A percentile compares a stretch with the other conserved stretches of the same genome.
phyloP scores from a whole-genome alignment of 345 rosid species.

The Lagerstroemia speciosa region DNA sequence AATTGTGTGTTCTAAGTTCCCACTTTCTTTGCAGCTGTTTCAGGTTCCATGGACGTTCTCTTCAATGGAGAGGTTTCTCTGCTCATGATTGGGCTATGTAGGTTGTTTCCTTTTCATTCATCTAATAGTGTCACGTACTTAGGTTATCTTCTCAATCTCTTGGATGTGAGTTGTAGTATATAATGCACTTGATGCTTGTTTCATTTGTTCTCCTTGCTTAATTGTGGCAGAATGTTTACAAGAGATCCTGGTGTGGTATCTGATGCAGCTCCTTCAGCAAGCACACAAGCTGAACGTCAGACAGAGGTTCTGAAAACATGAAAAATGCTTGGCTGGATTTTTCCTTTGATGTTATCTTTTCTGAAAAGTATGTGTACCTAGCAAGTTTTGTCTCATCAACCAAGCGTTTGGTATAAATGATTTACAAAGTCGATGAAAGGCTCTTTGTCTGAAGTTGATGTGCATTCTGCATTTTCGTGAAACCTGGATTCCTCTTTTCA shows the following conservation, averaged over 20 bases:
- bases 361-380: not conserved
- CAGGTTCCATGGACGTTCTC: constrained; percentile 18
- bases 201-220: constrained; percentile 7
- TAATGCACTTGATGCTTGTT: not conserved
- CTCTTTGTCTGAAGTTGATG: not conserved
- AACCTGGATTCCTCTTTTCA: not conserved
- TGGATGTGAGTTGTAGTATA: constrained; percentile 2
- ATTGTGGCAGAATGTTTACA: constrained; percentile 31
- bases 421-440: not conserved
- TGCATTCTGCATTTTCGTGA: not conserved
- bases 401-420: not conserved
- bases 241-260: constrained; percentile 44
- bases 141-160: not conserved
- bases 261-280: constrained; percentile 16
- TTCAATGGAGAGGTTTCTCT: constrained; percentile 35
- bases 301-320: constrained; percentile 25
- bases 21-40: constrained; percentile 25
- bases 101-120: constrained; percentile 28
- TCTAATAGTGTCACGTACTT: not conserved
- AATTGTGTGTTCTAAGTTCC: not conserved
- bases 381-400: not conserved
- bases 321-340: not conserved
- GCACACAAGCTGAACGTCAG: constrained; percentile 10
- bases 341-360: not conserved
- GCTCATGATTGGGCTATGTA: constrained; percentile 35